Conservation (phyloP, 345 rosid genomes). For the Punica granatum region DNA sequence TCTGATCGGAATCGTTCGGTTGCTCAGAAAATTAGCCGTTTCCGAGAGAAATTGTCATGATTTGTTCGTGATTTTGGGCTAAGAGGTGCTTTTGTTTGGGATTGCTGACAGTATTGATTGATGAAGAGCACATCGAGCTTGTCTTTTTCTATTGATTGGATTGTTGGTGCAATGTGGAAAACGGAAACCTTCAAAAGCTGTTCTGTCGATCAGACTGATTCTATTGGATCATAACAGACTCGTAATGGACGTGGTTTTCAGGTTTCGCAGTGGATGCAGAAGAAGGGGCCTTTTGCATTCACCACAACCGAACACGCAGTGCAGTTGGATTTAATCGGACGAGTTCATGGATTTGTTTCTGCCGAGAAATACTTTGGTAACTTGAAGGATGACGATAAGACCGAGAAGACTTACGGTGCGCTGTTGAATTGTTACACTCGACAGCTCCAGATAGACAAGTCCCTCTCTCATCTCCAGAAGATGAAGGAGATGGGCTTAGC, state of each 20-base stretch:
- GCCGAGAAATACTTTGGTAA: slow-evolving; percentile 65
- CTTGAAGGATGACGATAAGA: slow-evolving; percentile 60
- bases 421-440: slow-evolving; percentile 75
- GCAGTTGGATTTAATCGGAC: slow-evolving; percentile 70
- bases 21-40: slow-evolving; percentile 3
- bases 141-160: background rate
- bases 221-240: background rate
- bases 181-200: background rate
- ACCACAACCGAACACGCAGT: slow-evolving; percentile 73
- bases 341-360: slow-evolving; percentile 49
- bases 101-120: background rate
- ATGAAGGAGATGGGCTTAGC: slow-evolving; percentile 70
- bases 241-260: slow-evolving; percentile 19
- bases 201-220: background rate
- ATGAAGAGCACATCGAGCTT: background rate
- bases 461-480: slow-evolving; percentile 51
- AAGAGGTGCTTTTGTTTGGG: background rate
- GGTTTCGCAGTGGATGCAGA: slow-evolving; percentile 83
- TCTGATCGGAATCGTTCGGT: slow-evolving; percentile 10
- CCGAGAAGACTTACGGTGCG: slow-evolving; percentile 73
- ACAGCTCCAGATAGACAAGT: slow-evolving; percentile 48
- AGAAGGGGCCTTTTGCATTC: slow-evolving; percentile 45
- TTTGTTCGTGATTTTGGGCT: background rate
- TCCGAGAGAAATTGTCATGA: background rate
- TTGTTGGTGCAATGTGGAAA: background rate